These are phyloP conservation scores for Wickerhamomyces sydowiorum DNA, from an alignment of 805 yeast genomes.

Conservation along the genomic window DNA sequence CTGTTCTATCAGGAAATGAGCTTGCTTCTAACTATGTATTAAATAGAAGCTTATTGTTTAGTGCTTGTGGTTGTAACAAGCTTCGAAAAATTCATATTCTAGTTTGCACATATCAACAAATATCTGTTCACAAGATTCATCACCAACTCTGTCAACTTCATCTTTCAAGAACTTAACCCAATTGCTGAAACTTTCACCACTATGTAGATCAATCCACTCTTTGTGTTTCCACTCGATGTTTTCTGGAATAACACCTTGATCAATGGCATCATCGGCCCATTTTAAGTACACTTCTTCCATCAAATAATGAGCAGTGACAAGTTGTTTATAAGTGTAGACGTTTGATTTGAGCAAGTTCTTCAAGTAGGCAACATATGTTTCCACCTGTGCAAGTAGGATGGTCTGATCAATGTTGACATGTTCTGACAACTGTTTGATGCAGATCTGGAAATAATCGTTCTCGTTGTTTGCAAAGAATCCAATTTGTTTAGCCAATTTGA, in stretches of 20 bases:
- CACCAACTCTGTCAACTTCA: slow-evolving; percentile 34
- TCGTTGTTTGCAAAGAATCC: slow-evolving; percentile 46
- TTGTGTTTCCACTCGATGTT: slow-evolving; percentile 38
- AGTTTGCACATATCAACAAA: slow-evolving; percentile 31
- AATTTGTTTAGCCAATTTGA: slow-evolving; percentile 41
- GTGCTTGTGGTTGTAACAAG: slow-evolving; percentile 30
- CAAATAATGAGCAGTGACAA: slow-evolving; percentile 37
- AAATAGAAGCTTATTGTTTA: not conserved
- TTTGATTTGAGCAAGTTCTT: slow-evolving; percentile 23
- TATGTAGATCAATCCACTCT: slow-evolving; percentile 49
- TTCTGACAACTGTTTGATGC: slow-evolving; percentile 21
- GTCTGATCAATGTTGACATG: slow-evolving; percentile 14
- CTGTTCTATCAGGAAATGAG: no score
- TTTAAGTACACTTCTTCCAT: slow-evolving; percentile 47
- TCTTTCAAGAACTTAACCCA: slow-evolving; percentile 42
- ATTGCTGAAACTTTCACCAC: slow-evolving; percentile 38
- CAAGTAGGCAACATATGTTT: slow-evolving; percentile 31
- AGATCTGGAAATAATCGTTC: slow-evolving; percentile 39
- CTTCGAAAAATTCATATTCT: slow-evolving; percentile 42
- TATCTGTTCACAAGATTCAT: slow-evolving; percentile 23
- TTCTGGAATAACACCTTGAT: slow-evolving; percentile 18
- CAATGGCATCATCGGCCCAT: slow-evolving; percentile 41
- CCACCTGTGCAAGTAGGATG: slow-evolving; percentile 28
- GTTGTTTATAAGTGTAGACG: slow-evolving; percentile 30
- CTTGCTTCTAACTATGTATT: no score